Conservation (phyloP, 148 eudicot species). For the Vaccinium myrtillus region DNA sequence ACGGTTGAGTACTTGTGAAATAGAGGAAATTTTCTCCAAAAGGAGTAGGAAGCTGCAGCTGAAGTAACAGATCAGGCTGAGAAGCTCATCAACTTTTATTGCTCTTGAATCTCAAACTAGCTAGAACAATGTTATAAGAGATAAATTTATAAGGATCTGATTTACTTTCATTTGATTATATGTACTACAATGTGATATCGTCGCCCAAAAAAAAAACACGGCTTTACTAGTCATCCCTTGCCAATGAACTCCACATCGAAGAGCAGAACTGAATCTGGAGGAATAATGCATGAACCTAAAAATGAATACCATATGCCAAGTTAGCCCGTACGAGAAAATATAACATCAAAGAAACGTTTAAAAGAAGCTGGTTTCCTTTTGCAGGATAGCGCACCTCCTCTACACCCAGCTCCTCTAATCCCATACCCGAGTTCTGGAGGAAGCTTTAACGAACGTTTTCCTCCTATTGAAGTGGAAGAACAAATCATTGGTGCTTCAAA, state of each 20-base stretch:
- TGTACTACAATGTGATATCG: neutral
- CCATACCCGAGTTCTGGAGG: conserved; percentile 88
- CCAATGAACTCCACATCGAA: conserved; percentile 89
- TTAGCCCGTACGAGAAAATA: neutral
- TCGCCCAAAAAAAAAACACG: neutral
- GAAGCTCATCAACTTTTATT: too few relatives aligned
- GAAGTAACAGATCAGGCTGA: neutral
- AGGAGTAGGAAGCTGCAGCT: too few relatives aligned
- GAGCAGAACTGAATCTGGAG: conserved; percentile 79
- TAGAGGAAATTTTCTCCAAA: too few relatives aligned
- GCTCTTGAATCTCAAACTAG: neutral
- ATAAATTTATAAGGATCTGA: neutral
- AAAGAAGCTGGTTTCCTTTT: neutral
- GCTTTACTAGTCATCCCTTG: conserved; percentile 33
- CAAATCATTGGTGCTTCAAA: neutral
- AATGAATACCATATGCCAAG: neutral
- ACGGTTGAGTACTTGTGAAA: too few relatives aligned
- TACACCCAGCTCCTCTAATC: conserved; percentile 84
- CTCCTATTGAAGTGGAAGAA: conserved; percentile 38
- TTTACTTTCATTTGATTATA: neutral
- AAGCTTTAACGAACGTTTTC: conserved; percentile 68
- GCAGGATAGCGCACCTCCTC: conserved; percentile 55
- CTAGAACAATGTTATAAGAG: neutral
- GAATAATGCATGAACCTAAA: conserved; percentile 88
- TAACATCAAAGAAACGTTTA: neutral